Base-by-base conservation (phyloP, 75 land plant genomes). In the Pinus albicaulis region DNA sequence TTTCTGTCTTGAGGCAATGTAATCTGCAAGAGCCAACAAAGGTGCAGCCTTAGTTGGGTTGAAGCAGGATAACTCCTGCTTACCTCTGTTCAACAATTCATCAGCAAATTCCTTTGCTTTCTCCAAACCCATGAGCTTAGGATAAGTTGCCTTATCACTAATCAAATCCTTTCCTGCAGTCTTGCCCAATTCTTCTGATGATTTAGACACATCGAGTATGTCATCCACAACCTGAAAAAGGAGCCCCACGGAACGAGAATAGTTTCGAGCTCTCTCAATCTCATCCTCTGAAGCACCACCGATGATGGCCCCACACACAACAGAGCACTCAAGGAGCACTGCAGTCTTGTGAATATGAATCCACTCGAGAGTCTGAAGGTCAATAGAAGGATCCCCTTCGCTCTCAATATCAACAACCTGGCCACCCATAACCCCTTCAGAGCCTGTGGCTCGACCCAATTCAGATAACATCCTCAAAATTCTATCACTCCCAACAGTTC, bases 281-380 rank as follows among this genome's bases (percentile, higher is more conserved):
- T 89, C 90, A 25, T 83, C 86, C 66, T 92, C 90, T 5, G 53
- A 55, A 6, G 84, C 94, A 14, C 94, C 94, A 13, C 90, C 94
- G 24, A 89, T 22, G 23, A 92, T 83, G 5, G 88, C 90, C 17
- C 92, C 94, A 74, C 88, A 85, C 31, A 86, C 94, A 20, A 76
- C 90, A 3, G 90, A 81, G 11, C 89, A 84, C 64, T 85, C 92
- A n/a, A 85, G 74, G 5, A 89, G 65, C 66, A 73, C 68, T 19
- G 84, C 82, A 6, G 90, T 89, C 85, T 89, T 89, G 77, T 88
- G 87, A 8, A 85, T 23, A 64, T 87, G 90, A 26, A 89, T 85
- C 71, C 78, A 89, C 73, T 85, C 80, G 38, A 89, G 82, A 20
- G 71, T 76, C 10, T 85, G 79, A 19, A 85, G 59, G 41, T 52